These are phyloP conservation scores for Cordyceps militaris DNA, from an alignment of 2,329 filamentous ascomycete genomes.

Conservation along the genomic window DNA sequence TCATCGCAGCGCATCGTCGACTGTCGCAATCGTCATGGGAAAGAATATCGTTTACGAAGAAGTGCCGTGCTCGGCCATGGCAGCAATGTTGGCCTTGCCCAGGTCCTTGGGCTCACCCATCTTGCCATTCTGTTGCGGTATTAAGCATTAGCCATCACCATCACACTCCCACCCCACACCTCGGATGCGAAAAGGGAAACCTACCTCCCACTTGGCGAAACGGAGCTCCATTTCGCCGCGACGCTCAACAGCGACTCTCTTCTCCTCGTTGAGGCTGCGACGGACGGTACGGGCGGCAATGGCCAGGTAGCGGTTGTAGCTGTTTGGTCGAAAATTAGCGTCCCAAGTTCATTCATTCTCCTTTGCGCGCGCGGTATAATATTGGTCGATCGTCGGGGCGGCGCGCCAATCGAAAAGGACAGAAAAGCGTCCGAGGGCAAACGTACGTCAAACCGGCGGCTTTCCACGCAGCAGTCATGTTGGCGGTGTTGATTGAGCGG, in stretches of 20 bases:
- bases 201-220: slow-evolving; percentile 92
- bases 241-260: slow-evolving; percentile 79
- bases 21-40: background rate
- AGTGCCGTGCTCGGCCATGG: slow-evolving; percentile 31
- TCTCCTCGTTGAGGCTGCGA: slow-evolving; percentile 93
- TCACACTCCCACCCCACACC: background rate
- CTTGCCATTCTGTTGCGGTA: slow-evolving; percentile 76
- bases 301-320: slow-evolving; percentile 99
- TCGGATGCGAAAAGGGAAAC: slow-evolving; percentile 15
- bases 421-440: slow-evolving; percentile 12
- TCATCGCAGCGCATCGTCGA: slow-evolving; percentile 3
- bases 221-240: slow-evolving; percentile 83
- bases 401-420: slow-evolving; percentile 11
- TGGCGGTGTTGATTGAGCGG: slow-evolving; percentile 40
- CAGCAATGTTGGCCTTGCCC: slow-evolving; percentile 45
- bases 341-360: slow-evolving; percentile 16
- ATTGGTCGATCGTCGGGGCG: slow-evolving; percentile 19
- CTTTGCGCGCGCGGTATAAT: slow-evolving; percentile 13
- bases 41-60: slow-evolving; percentile 25
- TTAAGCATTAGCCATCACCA: slow-evolving; percentile 23
- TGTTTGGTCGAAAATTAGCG: slow-evolving; percentile 40
- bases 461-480: slow-evolving; percentile 98
- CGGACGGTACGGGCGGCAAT: slow-evolving; percentile 92
- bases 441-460: slow-evolving; percentile 91
- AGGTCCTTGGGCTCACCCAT: slow-evolving; percentile 78